These are phyloP conservation scores for Ganoderma meredithae DNA, from an alignment of 1,284 basidiomycete species.

Conservation along the genomic window DNA sequence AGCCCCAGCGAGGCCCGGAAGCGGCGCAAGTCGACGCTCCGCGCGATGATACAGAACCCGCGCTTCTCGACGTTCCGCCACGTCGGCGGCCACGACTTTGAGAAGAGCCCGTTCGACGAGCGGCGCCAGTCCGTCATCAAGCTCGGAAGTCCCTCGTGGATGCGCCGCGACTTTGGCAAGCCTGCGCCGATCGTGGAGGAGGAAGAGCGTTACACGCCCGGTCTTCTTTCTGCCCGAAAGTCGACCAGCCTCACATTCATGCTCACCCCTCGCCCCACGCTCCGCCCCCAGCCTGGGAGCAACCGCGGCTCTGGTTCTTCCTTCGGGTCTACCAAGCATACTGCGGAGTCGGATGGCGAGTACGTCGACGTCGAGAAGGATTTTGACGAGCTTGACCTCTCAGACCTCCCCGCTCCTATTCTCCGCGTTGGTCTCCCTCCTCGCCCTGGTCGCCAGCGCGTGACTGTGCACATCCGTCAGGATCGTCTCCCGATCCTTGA, in stretches of 20 bases:
- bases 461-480: constrained; percentile 60
- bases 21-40: constrained; percentile 41
- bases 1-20: constrained; percentile 30
- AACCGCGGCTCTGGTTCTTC: constrained; percentile 25
- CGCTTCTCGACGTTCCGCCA: constrained; percentile 61
- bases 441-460: constrained; percentile 47
- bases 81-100: constrained; percentile 43
- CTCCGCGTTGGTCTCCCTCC: constrained; percentile 10
- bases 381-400: constrained; percentile 19
- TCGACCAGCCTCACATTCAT: constrained; percentile 24
- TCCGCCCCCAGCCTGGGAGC: constrained; percentile 21
- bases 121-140: constrained; percentile 29
- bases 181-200: constrained; percentile 10
- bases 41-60: constrained; percentile 60
- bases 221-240: constrained; percentile 20
- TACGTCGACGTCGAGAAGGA: constrained; percentile 16
- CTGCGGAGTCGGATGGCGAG: constrained; percentile 17
- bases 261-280: constrained; percentile 16
- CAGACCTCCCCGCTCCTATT: constrained; percentile 8
- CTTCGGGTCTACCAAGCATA: constrained; percentile 25
- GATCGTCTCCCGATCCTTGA: constrained; percentile 63
- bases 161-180: constrained; percentile 29
- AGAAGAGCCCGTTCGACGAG: constrained; percentile 32
- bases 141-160: constrained; percentile 33
- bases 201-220: constrained; percentile 22